These are phyloP conservation scores for Beta lomatogona DNA, from an alignment of 179 eudicot genomes.

Conservation along the genomic window DNA sequence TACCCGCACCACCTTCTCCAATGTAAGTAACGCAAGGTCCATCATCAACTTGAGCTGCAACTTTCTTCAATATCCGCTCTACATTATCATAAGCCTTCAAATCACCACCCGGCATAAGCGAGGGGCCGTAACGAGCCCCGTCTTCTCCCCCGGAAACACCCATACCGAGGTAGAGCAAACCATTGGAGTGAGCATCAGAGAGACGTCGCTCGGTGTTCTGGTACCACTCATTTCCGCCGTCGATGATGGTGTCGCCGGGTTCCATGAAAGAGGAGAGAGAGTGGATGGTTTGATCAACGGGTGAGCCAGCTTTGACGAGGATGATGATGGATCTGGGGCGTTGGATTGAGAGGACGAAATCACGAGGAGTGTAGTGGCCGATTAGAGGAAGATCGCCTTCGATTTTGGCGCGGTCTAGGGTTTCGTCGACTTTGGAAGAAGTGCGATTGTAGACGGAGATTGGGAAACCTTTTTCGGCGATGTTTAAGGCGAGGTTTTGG, in stretches of 20 bases:
- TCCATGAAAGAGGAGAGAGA: slow-evolving; percentile 38
- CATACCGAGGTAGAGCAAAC: slow-evolving; percentile 43
- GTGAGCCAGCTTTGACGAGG: slow-evolving; percentile 48
- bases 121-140: slow-evolving; percentile 45
- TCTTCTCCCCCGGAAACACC: slow-evolving; percentile 58
- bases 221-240: slow-evolving; percentile 55
- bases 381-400: slow-evolving; percentile 40
- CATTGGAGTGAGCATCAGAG: slow-evolving; percentile 22
- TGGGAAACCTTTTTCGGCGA: slow-evolving; percentile 51
- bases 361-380: slow-evolving; percentile 39
- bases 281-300: slow-evolving; percentile 46
- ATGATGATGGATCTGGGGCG: slow-evolving; percentile 47
- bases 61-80: slow-evolving; percentile 35
- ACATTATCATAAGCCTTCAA: slow-evolving; percentile 34
- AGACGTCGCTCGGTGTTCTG: slow-evolving; percentile 44
- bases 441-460: slow-evolving; percentile 54
- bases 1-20: slow-evolving; percentile 50
- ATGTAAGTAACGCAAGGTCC: slow-evolving; percentile 54
- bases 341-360: slow-evolving; percentile 47
- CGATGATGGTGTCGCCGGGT: slow-evolving; percentile 46
- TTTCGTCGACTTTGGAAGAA: slow-evolving; percentile 41
- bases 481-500: slow-evolving; percentile 53
- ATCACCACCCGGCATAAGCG: slow-evolving; percentile 50
- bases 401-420: slow-evolving; percentile 31
- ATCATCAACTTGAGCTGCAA: slow-evolving; percentile 53